These are phyloP conservation scores for Pyrenophora seminiperda DNA, from an alignment of 2,329 filamentous ascomycete genomes.

Conservation along the genomic window DNA sequence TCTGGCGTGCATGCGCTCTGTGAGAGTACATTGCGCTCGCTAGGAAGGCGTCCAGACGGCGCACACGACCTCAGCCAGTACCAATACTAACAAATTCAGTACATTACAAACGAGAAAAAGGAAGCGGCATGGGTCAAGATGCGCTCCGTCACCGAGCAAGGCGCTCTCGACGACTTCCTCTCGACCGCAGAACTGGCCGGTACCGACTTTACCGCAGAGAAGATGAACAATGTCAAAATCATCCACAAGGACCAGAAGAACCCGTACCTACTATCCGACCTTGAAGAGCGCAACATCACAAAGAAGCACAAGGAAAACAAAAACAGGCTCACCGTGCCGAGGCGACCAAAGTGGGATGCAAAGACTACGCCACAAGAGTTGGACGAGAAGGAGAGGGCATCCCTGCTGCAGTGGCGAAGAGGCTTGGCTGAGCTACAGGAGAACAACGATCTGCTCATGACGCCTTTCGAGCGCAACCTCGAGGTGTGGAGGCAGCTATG, in stretches of 20 bases:
- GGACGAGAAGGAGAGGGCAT: constrained; percentile 77
- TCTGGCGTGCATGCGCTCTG: not conserved
- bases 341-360: constrained; percentile 86
- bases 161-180: constrained; percentile 93
- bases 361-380: constrained; percentile 82
- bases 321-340: constrained; percentile 80
- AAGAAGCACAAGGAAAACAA: constrained; percentile 84
- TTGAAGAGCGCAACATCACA: constrained; percentile 78
- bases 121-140: constrained; percentile 99
- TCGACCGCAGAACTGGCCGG: constrained; percentile 95
- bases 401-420: constrained; percentile 84
- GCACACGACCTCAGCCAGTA: not conserved
- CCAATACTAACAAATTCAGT: constrained; percentile 56
- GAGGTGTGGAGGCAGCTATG: constrained; percentile 98
- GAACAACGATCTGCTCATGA: constrained; percentile 93
- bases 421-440: constrained; percentile 92
- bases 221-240: constrained; percentile 98
- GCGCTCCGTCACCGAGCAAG: constrained; percentile 97
- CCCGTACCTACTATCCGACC: constrained; percentile 83
- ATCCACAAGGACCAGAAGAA: constrained; percentile 97
- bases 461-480: constrained; percentile 93
- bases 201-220: constrained; percentile 98
- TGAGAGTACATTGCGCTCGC: not conserved
- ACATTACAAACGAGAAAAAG: constrained; percentile 87
- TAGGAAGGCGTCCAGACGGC: not conserved